Conservation (phyloP, 2,329 filamentous ascomycete genomes). For the Colletotrichum gloeosporioides region DNA sequence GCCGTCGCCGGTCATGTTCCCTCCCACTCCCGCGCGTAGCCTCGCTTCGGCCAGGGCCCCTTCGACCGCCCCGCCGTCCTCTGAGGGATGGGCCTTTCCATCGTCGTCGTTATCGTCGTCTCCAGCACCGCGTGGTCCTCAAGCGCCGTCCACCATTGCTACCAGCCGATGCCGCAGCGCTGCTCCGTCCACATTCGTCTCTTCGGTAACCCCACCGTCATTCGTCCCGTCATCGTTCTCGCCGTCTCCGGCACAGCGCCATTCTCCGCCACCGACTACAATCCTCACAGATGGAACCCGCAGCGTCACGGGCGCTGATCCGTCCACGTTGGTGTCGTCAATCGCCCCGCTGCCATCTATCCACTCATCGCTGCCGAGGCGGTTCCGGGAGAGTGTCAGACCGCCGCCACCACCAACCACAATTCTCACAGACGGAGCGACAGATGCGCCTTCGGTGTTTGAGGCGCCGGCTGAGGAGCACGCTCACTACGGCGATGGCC, state of each 20-base stretch:
- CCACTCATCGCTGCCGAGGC: neutral
- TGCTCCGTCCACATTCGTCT: neutral
- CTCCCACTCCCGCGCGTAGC: neutral
- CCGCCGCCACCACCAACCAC: neutral
- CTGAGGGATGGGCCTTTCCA: neutral
- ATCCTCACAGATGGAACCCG: neutral
- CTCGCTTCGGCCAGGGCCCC: neutral
- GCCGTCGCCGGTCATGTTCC: neutral
- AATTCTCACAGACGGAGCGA: neutral
- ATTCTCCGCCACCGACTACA: neutral
- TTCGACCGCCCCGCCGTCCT: neutral
- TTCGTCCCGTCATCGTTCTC: neutral
- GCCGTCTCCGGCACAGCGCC: neutral
- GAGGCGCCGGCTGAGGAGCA: neutral
- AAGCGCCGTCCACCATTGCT: neutral
- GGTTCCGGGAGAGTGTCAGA: neutral
- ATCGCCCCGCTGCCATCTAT: neutral
- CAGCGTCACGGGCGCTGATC: neutral
- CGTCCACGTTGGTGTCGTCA: neutral
- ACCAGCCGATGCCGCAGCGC: neutral
- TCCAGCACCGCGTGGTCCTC: neutral
- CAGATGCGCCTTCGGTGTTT: neutral
- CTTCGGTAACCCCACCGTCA: neutral
- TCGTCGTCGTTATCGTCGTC: neutral
- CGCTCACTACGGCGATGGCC: neutral